Evolutionary conservation across 2,329 filamentous ascomycete species (phyloP).

Genomic region (Fusarium cicatricum): DNA sequence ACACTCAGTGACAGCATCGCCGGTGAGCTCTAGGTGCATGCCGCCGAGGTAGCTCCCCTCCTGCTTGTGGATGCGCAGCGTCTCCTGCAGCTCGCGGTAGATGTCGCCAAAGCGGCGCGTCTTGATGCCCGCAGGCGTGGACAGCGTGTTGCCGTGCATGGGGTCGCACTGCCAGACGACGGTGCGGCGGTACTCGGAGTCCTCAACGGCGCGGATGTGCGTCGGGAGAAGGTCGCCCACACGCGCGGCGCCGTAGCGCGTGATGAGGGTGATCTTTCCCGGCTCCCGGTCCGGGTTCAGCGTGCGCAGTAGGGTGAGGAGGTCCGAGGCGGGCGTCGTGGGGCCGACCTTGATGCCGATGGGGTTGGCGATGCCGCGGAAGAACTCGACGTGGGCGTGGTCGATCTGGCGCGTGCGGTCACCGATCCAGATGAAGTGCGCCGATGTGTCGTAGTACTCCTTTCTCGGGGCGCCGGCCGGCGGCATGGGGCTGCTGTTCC

Average conservation of each 20-base stretch:
- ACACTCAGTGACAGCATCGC: conserved; percentile 96
- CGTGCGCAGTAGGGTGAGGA: conserved; percentile 80
- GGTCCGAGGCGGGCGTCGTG: conserved; percentile 77
- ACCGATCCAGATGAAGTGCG: conserved; percentile 98
- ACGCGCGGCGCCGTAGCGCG: conserved; percentile 85
- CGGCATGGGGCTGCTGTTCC: conserved; percentile 54
- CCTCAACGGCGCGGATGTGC: conserved; percentile 90
- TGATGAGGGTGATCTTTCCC: conserved; percentile 96
- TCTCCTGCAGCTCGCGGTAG: conserved; percentile 83
- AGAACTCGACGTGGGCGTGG: conserved; percentile 95
- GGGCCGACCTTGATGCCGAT: conserved; percentile 97
- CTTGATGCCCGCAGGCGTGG: conserved; percentile 82
- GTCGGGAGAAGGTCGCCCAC: conserved; percentile 78
- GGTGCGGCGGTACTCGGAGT: conserved; percentile 69
- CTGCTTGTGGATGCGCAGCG: conserved; percentile 83
- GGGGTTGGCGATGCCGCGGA: conserved; percentile 94
- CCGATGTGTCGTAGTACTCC: conserved; percentile 91
- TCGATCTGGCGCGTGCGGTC: conserved; percentile 94
- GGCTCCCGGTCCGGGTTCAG: conserved; percentile 85
- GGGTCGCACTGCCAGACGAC: conserved; percentile 99
- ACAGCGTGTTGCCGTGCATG: conserved; percentile 87
- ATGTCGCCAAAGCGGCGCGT: conserved; percentile 92
- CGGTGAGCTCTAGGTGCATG: conserved; percentile 93
- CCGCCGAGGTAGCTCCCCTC: conserved; percentile 89
- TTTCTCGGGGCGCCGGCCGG: conserved; percentile 51